Base-by-base conservation (phyloP, 768 basidiomycete genomes). In the Suillus weaverae region DNA sequence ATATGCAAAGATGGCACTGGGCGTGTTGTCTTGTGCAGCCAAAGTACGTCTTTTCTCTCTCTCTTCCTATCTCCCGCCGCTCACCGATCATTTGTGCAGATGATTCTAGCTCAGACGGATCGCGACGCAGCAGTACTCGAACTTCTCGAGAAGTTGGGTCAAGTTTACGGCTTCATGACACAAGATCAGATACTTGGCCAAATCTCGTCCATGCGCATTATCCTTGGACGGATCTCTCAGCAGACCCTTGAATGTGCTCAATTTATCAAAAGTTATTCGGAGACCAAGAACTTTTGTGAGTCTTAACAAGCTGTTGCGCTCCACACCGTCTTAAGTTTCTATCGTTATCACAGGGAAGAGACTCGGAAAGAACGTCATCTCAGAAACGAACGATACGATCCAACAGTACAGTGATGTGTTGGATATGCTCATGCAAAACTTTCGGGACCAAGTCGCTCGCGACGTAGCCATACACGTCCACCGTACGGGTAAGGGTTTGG, bases 111-210 rank as follows among this genome's bases (percentile, higher is more conserved):
- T 11, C 62, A 63, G 41, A 39, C 26, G 30, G n/a, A 39, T 38
- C 62, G 35, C 2, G 62, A 63, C n/a, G 5, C 36, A 22, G 35
- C 62, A 4, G 36, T 53, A 13, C 61, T 33, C 20, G 30, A 60
- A 11, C 64, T 65, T 33, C 22, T 65, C 43, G 7, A n/a, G 32
- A 65, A 41, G n/a, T 20, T 65, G 16, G 22, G 14, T 33, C 14
- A 33, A 20, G 39, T 62, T 20, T 65, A 65, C 44, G 26, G 26
- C 26, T 26, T 26, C 26, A 26, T 26, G 2, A 26, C 26, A 26
- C 26, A 26, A 26, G 26, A 26, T 26, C 26, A 26, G 26, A 26
- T 26, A 26, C 26, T 26, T 26, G 26, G 26, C 26, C 26, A 26
- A 26, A 26, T 26, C 26, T 26, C 26, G 26, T 26, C 26, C 26